A percentile compares a stretch with the other conserved stretches of the same genome.
phyloP scores from a whole-genome alignment of 179 eudicot species.

The Spergularia azorica region DNA sequence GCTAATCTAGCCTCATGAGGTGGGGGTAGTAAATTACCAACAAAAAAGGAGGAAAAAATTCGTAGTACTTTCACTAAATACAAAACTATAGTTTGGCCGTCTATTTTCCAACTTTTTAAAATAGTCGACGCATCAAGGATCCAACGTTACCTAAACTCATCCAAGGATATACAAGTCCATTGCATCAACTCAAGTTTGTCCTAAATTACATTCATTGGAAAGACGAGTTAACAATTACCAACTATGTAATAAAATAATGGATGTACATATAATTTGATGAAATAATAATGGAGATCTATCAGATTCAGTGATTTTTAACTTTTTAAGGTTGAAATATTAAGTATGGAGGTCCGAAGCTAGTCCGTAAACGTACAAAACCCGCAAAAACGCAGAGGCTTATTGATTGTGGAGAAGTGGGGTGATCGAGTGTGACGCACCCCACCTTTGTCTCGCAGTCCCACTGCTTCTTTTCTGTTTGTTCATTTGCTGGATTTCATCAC shows the following conservation, averaged over 20 bases:
- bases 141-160: no score
- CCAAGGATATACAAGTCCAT: background rate
- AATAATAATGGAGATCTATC: background rate
- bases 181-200: no score
- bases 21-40: no score
- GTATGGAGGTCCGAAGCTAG: background rate
- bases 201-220: no score
- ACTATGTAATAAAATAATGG: no score
- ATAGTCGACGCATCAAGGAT: no score
- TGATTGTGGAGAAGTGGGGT: background rate
- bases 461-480: background rate
- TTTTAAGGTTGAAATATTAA: background rate
- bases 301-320: background rate
- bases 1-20: no score
- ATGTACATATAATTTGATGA: background rate
- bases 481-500: background rate
- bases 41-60: no score
- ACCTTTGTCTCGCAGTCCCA: background rate
- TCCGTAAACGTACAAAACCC: background rate
- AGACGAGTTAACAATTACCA: no score
- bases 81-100: no score
- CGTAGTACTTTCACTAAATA: no score
- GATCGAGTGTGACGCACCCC: constrained; percentile 19
- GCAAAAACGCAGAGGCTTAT: background rate
- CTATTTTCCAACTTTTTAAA: no score